phyloP scores from a whole-genome alignment of 768 basidiomycete genomes.

The Gloeostereum incarnatum region DNA sequence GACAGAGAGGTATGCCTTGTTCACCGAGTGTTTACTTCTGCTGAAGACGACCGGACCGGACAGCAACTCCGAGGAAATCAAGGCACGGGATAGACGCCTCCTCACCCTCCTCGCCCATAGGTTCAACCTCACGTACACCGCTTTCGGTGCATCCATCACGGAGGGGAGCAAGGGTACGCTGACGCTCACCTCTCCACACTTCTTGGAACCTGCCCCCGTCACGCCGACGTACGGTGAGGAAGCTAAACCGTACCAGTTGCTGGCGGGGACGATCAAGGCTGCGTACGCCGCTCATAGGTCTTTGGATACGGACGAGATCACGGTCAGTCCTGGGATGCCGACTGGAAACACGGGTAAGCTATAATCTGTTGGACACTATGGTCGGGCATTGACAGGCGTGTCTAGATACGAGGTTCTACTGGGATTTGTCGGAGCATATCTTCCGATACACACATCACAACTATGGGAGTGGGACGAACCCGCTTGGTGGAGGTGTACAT shows the following conservation, averaged over 20 bases:
- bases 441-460: slow-evolving; percentile 56
- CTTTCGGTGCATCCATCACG: slow-evolving; percentile 38
- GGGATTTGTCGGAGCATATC: slow-evolving; percentile 49
- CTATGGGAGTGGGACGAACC: slow-evolving; percentile 19
- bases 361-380: slow-evolving; percentile 5
- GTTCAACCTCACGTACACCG: slow-evolving; percentile 49
- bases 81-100: slow-evolving; percentile 33
- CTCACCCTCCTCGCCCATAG: slow-evolving; percentile 35
- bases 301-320: slow-evolving; percentile 19
- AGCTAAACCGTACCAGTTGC: slow-evolving; percentile 36
- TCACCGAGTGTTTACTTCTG: not conserved
- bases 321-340: slow-evolving; percentile 46
- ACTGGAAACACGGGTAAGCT: slow-evolving; percentile 48
- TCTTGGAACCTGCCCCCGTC: slow-evolving; percentile 60
- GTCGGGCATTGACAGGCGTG: not conserved
- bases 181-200: slow-evolving; percentile 36
- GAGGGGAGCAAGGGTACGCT: slow-evolving; percentile 33
- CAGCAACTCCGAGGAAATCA: slow-evolving; percentile 31
- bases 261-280: slow-evolving; percentile 59
- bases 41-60: slow-evolving; percentile 12
- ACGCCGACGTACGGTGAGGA: slow-evolving; percentile 34
- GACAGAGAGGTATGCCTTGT: slow-evolving; percentile 35
- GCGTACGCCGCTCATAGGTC: slow-evolving; percentile 42
- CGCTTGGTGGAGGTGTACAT: slow-evolving; percentile 38
- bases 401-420: slow-evolving; percentile 52